Conservation (phyloP, 805 yeast species). For the Pichia kluyveri region DNA sequence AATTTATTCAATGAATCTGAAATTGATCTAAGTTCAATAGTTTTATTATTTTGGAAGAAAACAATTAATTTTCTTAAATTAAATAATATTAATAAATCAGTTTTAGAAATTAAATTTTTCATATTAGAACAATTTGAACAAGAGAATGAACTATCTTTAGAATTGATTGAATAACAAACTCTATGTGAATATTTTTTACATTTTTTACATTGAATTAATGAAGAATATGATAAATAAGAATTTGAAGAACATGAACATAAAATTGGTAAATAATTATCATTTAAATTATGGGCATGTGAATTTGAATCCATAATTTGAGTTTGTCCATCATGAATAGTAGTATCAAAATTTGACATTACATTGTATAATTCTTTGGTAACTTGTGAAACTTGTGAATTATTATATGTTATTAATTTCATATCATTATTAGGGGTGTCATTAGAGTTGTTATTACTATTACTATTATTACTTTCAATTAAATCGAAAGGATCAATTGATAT, state of each 20-base stretch:
- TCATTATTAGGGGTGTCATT: neutral
- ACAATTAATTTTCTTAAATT: constrained; percentile 16
- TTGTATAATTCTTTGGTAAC: constrained; percentile 16
- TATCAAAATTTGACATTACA: constrained; percentile 2
- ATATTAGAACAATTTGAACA: constrained; percentile 12
- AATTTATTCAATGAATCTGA: neutral
- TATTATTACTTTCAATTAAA: neutral
- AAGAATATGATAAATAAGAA: constrained; percentile 6
- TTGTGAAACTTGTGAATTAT: constrained; percentile 14
- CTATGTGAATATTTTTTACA: constrained; percentile 15
- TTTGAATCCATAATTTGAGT: constrained; percentile 6
- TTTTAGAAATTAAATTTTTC: neutral
- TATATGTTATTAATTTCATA: neutral
- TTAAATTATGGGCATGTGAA: no score
- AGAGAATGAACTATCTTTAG: constrained; percentile 3
- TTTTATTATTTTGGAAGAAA: constrained; percentile 3
- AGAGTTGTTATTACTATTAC: neutral
- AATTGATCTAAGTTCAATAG: constrained; percentile 3
- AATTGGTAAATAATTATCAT: neutral
- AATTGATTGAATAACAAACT: constrained; percentile 13
- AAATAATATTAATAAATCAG: constrained; percentile 13
- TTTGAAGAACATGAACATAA: constrained; percentile 17
- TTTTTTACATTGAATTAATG: constrained; percentile 11
- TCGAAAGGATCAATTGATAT: constrained; percentile 21
- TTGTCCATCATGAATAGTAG: constrained; percentile 1